phyloP scores from a whole-genome alignment of 2,329 filamentous ascomycete genomes.

The Elsinoe perseae region DNA sequence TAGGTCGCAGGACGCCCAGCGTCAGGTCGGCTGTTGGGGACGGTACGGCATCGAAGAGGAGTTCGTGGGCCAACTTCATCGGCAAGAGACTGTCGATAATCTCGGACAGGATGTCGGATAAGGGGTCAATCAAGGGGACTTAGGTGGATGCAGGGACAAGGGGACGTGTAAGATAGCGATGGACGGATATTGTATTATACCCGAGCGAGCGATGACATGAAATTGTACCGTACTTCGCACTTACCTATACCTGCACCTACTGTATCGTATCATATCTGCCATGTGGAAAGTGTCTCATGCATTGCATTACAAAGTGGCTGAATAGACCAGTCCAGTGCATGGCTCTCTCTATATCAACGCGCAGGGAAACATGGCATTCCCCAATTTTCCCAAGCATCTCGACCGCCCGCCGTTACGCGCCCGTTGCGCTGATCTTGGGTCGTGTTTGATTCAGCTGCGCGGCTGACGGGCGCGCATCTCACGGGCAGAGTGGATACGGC shows the following conservation, averaged over 20 bases:
- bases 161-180: neutral
- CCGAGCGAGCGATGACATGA: conserved; percentile 9
- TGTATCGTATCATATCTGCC: too few relatives aligned
- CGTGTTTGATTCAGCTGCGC: neutral
- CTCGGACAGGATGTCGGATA: conserved; percentile 6
- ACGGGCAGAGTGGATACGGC: neutral
- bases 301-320: neutral
- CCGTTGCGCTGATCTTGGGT: conserved; percentile 10
- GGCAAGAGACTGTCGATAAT: conserved; percentile 8
- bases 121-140: neutral
- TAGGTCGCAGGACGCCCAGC: conserved; percentile 7
- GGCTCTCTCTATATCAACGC: neutral
- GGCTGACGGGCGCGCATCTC: conserved; percentile 3
- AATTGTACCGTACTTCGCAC: neutral
- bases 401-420: neutral
- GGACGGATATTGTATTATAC: conserved; percentile 1
- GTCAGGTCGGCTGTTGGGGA: conserved; percentile 4
- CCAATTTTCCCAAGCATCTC: neutral
- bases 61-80: conserved; percentile 11
- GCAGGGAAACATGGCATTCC: neutral
- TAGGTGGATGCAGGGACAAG: neutral
- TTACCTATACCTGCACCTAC: neutral
- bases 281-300: neutral
- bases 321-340: neutral
- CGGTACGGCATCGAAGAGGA: conserved; percentile 11